Evolutionary conservation across 108 stramenopile species (phyloP).

Genomic region (Cylindrotheca fusiformis): DNA sequence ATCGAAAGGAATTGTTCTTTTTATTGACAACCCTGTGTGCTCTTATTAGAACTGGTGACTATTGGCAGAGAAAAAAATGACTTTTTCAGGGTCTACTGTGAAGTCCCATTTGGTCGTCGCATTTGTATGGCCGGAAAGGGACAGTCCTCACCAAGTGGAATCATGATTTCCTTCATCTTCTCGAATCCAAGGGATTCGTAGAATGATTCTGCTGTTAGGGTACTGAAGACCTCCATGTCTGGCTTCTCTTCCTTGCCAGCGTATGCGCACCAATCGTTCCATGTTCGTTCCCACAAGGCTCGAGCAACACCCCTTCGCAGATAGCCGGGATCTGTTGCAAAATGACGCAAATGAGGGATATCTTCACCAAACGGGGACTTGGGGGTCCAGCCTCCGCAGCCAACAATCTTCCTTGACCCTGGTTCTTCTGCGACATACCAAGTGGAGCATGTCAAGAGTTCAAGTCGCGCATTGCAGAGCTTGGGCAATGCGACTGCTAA

Average conservation of each 20-base stretch:
- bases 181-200: slow-evolving; percentile 29
- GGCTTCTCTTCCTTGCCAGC: background rate
- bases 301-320: slow-evolving; percentile 9
- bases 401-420: background rate
- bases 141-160: slow-evolving; percentile 16
- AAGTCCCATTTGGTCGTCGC: background rate
- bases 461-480: slow-evolving; percentile 5
- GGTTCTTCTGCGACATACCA: slow-evolving; percentile 34
- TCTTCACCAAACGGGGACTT: background rate
- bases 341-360: slow-evolving; percentile 12
- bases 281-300: slow-evolving; percentile 12
- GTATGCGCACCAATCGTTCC: slow-evolving; percentile 11
- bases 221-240: slow-evolving; percentile 29
- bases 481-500: slow-evolving; percentile 16
- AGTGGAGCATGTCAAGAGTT: slow-evolving; percentile 26
- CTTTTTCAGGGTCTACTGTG: background rate
- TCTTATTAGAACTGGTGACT: background rate
- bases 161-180: background rate
- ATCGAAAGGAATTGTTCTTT: too few relatives aligned
- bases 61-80: background rate
- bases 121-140: slow-evolving; percentile 20
- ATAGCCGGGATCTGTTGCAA: slow-evolving; percentile 10
- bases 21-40: background rate
- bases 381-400: slow-evolving; percentile 35
- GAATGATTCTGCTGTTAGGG: slow-evolving; percentile 23